A percentile compares a stretch with the other conserved stretches of the same genome.
These are phyloP conservation scores for Colletotrichum tamarilloi DNA, from an alignment of 2,329 filamentous ascomycete genomes.

Conservation along the genomic window DNA sequence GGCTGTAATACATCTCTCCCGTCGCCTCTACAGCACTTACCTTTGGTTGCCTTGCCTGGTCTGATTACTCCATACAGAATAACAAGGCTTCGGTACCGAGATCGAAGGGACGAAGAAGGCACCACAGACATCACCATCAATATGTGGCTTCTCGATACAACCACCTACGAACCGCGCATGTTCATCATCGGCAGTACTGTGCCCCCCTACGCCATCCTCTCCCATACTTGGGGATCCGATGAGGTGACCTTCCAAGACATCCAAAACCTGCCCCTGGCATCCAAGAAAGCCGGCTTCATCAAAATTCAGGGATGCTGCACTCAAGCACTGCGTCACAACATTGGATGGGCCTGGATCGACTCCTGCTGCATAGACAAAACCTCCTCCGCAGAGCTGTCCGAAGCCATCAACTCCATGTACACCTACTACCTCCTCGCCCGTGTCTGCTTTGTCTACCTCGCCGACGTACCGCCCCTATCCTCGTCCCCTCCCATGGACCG, in stretches of 20 bases:
- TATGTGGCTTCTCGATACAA: constrained; percentile 36
- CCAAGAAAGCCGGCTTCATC: constrained; percentile 12
- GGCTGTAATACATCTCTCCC: not conserved
- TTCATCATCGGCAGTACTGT: constrained; percentile 17
- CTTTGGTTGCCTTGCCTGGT: not conserved
- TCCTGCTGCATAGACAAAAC: constrained; percentile 37
- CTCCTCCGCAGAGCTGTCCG: constrained; percentile 32
- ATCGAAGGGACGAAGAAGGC: not conserved
- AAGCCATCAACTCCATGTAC: constrained; percentile 39
- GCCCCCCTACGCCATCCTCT: constrained; percentile 44
- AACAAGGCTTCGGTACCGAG: not conserved
- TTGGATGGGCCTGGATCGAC: constrained; percentile 34
- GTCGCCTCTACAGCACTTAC: not conserved
- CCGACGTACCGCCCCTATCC: constrained; percentile 15
- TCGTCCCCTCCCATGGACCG: constrained; percentile 9
- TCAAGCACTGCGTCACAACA: constrained; percentile 29
- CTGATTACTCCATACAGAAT: not conserved
- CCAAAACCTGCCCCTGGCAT: not conserved
- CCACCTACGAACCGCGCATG: constrained; percentile 13
- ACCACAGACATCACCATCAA: too few species aligned
- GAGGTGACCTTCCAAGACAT: constrained; percentile 43
- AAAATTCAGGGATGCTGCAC: constrained; percentile 36
- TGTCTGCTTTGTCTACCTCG: constrained; percentile 37
- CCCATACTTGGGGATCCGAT: constrained; percentile 43
- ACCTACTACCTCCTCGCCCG: constrained; percentile 34